These are phyloP conservation scores for Musa troglodytarum DNA, from an alignment of 176 grass and related monocot species.

Conservation along the genomic window DNA sequence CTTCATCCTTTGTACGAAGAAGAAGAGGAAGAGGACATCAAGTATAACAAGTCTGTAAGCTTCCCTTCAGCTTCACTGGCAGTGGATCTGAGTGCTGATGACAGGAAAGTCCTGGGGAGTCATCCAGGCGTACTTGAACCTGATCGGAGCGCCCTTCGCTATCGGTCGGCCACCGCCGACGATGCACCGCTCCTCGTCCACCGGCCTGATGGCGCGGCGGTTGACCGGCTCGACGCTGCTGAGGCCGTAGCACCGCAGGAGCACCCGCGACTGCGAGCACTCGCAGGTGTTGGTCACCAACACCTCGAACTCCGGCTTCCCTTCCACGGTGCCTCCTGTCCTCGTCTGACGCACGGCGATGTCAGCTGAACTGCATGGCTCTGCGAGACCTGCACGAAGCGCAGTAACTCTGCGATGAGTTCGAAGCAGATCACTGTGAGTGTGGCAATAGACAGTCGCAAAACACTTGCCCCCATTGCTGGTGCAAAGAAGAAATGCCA, in stretches of 20 bases:
- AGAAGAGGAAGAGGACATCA: no score
- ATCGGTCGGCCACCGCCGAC: slow-evolving; percentile 10
- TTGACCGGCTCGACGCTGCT: slow-evolving; percentile 34
- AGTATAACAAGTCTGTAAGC: no score
- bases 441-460: neutral
- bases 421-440: neutral
- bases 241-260: slow-evolving; percentile 34
- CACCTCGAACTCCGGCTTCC: slow-evolving; percentile 42
- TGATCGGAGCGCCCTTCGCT: slow-evolving; percentile 21
- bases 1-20: no score
- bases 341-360: slow-evolving; percentile 22
- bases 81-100: slow-evolving; percentile 30
- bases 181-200: slow-evolving; percentile 23
- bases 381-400: neutral
- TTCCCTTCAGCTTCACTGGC: slow-evolving; percentile 7
- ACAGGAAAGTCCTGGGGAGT: slow-evolving; percentile 44
- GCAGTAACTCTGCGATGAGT: neutral
- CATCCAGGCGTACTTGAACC: slow-evolving; percentile 44
- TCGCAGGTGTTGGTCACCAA: slow-evolving; percentile 25
- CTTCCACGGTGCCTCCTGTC: slow-evolving; percentile 12
- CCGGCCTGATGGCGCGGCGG: slow-evolving; percentile 13
- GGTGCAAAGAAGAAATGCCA: slow-evolving; percentile 9
- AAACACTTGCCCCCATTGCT: neutral
- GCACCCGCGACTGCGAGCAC: slow-evolving; percentile 26
- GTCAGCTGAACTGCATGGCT: slow-evolving; percentile 15